Evolutionary conservation across 129 eudicot genomes (phyloP), one percentile per base, ranked within the genome.

Genomic region (Calendula officinalis): DNA sequence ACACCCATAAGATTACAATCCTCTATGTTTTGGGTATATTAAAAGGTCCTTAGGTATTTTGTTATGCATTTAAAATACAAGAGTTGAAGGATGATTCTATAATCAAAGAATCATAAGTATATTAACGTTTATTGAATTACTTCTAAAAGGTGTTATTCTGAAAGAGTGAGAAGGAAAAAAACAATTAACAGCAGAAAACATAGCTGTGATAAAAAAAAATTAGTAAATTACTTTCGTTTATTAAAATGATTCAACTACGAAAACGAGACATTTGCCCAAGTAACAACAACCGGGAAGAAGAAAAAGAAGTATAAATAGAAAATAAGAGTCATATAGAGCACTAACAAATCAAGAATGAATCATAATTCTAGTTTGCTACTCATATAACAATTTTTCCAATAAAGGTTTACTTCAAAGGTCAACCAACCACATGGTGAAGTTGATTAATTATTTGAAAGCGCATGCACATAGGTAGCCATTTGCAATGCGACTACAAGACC

Each of bases 311-410:
- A 37, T 14, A 50, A n/a, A 59, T 11, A 14, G 7, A 4, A 57
- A 15, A 57, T 32, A 37, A 62, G 43, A 14, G n/a, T 30, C 56
- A 63, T 7, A 3, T 46, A 63, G 17, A 13, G 32, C 56, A 46
- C 9, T 7, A 22, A 6, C 43, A 8, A 32, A 45, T 10, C 68
- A 45, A 8, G 39, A 63, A 63, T 4, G 13, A n/a, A 46, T 45
- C 33, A 45, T 45, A 45, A 30, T 27, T 62, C 50, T 60, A 40
- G 3, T 60, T 62, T 62, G 7, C 36, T 3, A n/a, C 54, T 32
- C 40, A 15, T 27, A 44, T 10, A 44, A 62, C 42, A 1, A 44
- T 7, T 8, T 10, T 44, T 38, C 2, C 2, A 15, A 16, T 62
- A 22, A 43, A n/a, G 1, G 27, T 15, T 46, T 8, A 46, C 52